These are phyloP conservation scores for Mortierella sp. DNA, from an alignment of 371 early-diverging fungal species.

Conservation along the genomic window DNA sequence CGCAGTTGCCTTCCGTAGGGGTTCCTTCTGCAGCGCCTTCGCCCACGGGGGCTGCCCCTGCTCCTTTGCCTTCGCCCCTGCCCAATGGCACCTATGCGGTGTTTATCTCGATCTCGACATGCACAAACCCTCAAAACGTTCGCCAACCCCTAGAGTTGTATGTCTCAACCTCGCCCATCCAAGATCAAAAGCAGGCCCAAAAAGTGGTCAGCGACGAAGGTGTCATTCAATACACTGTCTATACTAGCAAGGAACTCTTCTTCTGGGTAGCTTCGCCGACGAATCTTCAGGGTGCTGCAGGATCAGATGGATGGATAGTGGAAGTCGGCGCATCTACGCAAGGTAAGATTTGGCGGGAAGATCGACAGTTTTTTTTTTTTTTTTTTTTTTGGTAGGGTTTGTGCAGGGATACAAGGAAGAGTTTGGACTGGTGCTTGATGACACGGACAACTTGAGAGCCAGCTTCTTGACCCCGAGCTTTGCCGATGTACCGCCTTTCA, in stretches of 20 bases:
- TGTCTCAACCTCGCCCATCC: slow-evolving; percentile 54
- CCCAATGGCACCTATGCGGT: slow-evolving; percentile 41
- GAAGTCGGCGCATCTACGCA: slow-evolving; percentile 64
- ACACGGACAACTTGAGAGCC: slow-evolving; percentile 64
- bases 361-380: neutral
- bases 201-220: slow-evolving; percentile 43
- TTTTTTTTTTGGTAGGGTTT: slow-evolving; percentile 31
- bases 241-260: slow-evolving; percentile 46
- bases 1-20: neutral
- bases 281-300: slow-evolving; percentile 33
- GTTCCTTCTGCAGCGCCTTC: slow-evolving; percentile 13
- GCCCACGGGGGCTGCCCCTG: slow-evolving; percentile 26
- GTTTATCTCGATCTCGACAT: slow-evolving; percentile 47
- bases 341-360: slow-evolving; percentile 52
- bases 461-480: slow-evolving; percentile 60
- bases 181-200: neutral
- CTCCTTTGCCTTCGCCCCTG: slow-evolving; percentile 27
- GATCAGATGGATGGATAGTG: slow-evolving; percentile 66
- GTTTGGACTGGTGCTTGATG: slow-evolving; percentile 61
- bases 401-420: slow-evolving; percentile 19
- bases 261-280: slow-evolving; percentile 59
- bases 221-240: slow-evolving; percentile 36
- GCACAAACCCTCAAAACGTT: slow-evolving; percentile 27
- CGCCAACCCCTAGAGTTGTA: slow-evolving; percentile 57
- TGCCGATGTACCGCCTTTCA: slow-evolving; percentile 51